Conservation (phyloP, 441 rosid genomes). For the Corymbia citriodora region DNA sequence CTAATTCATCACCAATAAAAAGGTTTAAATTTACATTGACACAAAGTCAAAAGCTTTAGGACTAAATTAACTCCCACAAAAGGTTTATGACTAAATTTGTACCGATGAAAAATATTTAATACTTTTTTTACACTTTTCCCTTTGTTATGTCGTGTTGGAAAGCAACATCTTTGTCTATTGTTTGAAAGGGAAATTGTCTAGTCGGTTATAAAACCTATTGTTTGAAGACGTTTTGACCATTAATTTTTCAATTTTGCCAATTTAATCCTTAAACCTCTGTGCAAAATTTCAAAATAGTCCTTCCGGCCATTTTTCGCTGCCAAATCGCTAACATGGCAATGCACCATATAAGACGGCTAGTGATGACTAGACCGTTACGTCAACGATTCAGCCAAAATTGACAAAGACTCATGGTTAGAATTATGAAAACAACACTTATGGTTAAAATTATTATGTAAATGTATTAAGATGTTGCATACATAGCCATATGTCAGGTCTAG, state of each 20-base stretch:
- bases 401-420: not conserved
- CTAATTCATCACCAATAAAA: too few species aligned
- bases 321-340: rapidly evolving
- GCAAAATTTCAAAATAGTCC: rapidly evolving
- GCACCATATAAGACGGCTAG: rapidly evolving
- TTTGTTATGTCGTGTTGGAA: rapidly evolving
- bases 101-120: too few species aligned
- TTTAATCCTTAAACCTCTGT: rapidly evolving
- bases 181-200: rapidly evolving
- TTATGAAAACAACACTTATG: not conserved
- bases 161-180: not conserved
- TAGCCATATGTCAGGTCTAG: too few species aligned
- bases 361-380: rapidly evolving
- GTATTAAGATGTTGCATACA: not conserved
- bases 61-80: too few species aligned
- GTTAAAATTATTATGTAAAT: not conserved
- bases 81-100: too few species aligned
- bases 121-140: too few species aligned
- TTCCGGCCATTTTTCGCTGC: rapidly evolving
- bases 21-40: too few species aligned
- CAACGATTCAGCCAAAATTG: rapidly evolving
- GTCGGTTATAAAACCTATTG: rapidly evolving
- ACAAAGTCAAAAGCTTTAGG: too few species aligned
- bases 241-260: rapidly evolving
- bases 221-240: rapidly evolving